phyloP scores from a whole-genome alignment of 2,329 filamentous ascomycete species.

The Colletotrichum australisinense region DNA sequence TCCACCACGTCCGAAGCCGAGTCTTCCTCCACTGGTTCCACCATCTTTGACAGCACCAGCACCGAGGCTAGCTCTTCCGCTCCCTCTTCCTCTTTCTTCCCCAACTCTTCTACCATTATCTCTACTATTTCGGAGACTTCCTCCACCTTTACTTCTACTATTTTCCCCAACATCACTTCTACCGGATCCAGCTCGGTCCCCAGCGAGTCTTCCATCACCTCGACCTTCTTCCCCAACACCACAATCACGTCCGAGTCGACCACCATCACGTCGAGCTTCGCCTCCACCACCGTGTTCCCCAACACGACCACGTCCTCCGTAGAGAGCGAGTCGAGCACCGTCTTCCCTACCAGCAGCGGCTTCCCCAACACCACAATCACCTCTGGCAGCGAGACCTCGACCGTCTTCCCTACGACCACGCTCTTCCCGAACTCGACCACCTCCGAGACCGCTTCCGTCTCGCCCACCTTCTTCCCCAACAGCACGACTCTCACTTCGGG shows the following conservation, averaged over 20 bases:
- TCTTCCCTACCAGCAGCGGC: background rate
- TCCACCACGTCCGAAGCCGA: background rate
- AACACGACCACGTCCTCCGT: background rate
- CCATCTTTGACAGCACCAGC: conserved; percentile 6
- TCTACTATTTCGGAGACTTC: background rate
- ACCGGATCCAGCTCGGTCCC: background rate
- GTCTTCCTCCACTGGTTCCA: background rate
- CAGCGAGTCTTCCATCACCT: background rate
- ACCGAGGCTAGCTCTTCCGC: background rate
- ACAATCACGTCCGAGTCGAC: background rate
- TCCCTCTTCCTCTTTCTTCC: conserved; percentile 2
- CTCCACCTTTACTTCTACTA: background rate
- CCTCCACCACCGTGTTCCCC: background rate
- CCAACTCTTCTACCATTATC: conserved; percentile 3
- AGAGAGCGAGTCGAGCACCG: background rate
- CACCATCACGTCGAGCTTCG: background rate
- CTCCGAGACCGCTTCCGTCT: background rate
- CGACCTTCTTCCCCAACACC: conserved; percentile 5
- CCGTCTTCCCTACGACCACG: background rate
- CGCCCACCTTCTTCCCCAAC: conserved; percentile 15
- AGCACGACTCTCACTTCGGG: background rate
- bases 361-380: conserved; percentile 17
- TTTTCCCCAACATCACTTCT: conserved; percentile 13
- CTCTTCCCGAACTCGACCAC: conserved; percentile 14
- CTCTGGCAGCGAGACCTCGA: background rate